These are phyloP conservation scores for Melanogaster broomeanus DNA, from an alignment of 768 basidiomycete species.

Conservation along the genomic window DNA sequence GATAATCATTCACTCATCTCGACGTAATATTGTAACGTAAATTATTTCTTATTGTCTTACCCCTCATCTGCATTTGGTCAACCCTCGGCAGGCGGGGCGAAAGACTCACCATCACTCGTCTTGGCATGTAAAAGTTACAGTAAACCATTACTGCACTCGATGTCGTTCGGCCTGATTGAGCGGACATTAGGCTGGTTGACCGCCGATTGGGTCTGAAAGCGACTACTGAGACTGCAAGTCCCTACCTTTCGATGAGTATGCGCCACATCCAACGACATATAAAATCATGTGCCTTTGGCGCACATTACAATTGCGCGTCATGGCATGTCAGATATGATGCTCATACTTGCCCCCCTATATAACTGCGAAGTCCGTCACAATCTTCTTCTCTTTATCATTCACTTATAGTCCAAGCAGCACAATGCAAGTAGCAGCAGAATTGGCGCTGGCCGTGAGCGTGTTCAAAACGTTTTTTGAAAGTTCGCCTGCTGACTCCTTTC, in stretches of 20 bases:
- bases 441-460: slow-evolving; percentile 26
- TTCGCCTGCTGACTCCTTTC: background rate
- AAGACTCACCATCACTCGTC: slow-evolving; percentile 15
- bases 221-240: too few species aligned
- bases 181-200: too few species aligned
- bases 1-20: slow-evolving; percentile 24
- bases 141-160: slow-evolving; percentile 10
- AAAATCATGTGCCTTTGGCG: too few species aligned
- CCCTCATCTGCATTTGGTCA: slow-evolving; percentile 9
- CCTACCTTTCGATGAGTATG: too few species aligned
- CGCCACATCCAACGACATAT: too few species aligned
- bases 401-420: background rate
- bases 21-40: slow-evolving; percentile 35
- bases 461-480: background rate
- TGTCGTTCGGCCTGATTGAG: background rate
- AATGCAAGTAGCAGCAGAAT: slow-evolving; percentile 34
- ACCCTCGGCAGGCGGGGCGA: slow-evolving; percentile 11
- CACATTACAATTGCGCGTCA: too few species aligned
- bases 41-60: slow-evolving; percentile 22
- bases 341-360: too few species aligned
- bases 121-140: slow-evolving; percentile 34
- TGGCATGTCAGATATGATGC: too few species aligned
- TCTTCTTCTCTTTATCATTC: background rate
- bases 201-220: too few species aligned
- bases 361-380: too few species aligned